phyloP scores from a whole-genome alignment of 1,139 yeast species.

The Zhuliangozyma blackwelliae region DNA sequence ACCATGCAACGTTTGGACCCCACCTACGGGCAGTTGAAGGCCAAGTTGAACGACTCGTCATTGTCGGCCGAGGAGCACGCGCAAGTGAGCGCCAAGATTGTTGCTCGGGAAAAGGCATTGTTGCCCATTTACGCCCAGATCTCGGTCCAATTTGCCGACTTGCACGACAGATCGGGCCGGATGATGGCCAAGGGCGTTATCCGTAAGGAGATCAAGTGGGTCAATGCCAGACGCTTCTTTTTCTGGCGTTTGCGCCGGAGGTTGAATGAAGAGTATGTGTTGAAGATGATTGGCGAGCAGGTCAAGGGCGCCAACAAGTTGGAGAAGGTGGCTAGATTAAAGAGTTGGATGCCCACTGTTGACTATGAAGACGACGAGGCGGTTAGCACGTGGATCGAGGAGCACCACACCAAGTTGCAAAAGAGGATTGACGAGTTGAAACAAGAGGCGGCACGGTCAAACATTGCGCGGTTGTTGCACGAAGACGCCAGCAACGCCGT shows the following conservation, averaged over 20 bases:
- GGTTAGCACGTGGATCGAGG: conserved; percentile 85
- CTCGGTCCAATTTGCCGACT: conserved; percentile 93
- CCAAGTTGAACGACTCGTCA: conserved; percentile 49
- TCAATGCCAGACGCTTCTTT: conserved; percentile 86
- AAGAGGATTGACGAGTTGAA: conserved; percentile 61
- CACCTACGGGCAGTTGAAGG: conserved; percentile 64
- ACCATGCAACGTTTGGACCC: conserved; percentile 90
- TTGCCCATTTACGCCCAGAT: conserved; percentile 89
- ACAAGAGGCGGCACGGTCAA: conserved; percentile 59
- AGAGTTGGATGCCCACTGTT: conserved; percentile 80
- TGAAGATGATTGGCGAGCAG: conserved; percentile 68
- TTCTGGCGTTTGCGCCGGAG: conserved; percentile 99
- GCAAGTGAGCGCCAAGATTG: conserved; percentile 58
- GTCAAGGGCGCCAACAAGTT: conserved; percentile 61
- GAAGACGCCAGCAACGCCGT: conserved; percentile 53
- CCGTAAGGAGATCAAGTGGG: conserved; percentile 81
- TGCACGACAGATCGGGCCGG: conserved; percentile 96
- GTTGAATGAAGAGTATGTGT: conserved; percentile 84
- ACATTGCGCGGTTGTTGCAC: conserved; percentile 56
- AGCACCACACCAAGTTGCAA: conserved; percentile 62
- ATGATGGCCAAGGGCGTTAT: conserved; percentile 95
- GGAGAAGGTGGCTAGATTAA: conserved; percentile 81
- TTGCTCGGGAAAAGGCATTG: conserved; percentile 73
- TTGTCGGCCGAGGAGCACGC: conserved; percentile 64
- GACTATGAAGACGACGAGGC: conserved; percentile 71